Percentiles rank a stretch among this genome's conserved stretches.
These are phyloP conservation scores for Ustilago loliicola DNA, from an alignment of 1,284 basidiomycete species.

Conservation along the genomic window DNA sequence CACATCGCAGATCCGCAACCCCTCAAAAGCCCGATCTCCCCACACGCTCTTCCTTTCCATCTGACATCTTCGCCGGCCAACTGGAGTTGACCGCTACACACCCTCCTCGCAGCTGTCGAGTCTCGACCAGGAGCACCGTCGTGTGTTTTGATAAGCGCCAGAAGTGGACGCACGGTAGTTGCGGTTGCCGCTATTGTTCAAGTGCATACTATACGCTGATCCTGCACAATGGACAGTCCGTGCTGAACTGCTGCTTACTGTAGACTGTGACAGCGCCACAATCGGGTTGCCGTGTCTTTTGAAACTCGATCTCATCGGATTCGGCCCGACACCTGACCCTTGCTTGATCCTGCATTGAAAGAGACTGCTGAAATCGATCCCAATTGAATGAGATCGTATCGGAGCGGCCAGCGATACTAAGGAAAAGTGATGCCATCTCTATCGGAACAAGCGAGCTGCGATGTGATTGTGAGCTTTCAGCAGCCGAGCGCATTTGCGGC, in stretches of 20 bases:
- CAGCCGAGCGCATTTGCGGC: neutral
- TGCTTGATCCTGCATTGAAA: neutral
- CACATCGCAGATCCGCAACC: too few relatives aligned
- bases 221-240: neutral
- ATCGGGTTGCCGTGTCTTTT: neutral
- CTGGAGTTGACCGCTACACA: too few relatives aligned
- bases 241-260: neutral
- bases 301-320: neutral
- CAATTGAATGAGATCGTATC: neutral
- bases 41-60: too few relatives aligned
- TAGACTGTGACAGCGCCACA: neutral
- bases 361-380: neutral
- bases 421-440: neutral
- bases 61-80: too few relatives aligned
- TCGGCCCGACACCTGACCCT: neutral
- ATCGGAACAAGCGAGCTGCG: neutral
- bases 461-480: neutral
- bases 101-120: too few relatives aligned
- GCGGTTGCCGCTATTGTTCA: too few relatives aligned
- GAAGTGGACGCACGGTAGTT: too few relatives aligned
- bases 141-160: too few relatives aligned
- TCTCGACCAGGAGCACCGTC: too few relatives aligned
- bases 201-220: too few relatives aligned
- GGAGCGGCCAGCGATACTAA: neutral
- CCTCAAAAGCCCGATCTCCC: too few relatives aligned